phyloP scores from a whole-genome alignment of 176 grass and related monocot species.

The Cenchrus purpureus region DNA sequence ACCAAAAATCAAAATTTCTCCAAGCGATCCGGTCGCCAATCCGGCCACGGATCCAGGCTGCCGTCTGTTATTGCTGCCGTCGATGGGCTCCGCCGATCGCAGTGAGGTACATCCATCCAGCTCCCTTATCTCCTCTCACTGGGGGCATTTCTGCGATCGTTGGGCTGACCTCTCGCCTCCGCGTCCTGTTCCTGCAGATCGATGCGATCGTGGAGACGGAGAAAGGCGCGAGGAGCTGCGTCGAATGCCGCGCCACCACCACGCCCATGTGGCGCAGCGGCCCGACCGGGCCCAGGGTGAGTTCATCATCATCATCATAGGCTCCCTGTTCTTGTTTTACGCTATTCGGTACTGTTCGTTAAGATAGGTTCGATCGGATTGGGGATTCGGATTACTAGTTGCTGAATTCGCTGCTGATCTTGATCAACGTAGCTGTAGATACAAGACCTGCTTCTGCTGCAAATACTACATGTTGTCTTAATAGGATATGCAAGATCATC shows the following conservation, averaged over 20 bases:
- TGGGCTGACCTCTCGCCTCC: background rate
- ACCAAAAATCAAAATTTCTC: background rate
- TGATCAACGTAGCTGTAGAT: background rate
- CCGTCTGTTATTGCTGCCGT: background rate
- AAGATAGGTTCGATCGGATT: background rate
- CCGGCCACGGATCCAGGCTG: background rate
- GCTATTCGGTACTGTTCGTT: background rate
- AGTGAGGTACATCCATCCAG: conserved; percentile 41
- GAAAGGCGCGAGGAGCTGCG: conserved; percentile 62
- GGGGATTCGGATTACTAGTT: background rate
- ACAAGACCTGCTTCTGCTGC: background rate
- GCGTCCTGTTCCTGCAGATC: conserved; percentile 5
- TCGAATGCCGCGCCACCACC: conserved; percentile 73
- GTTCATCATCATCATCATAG: conserved; percentile 11
- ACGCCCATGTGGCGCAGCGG: conserved; percentile 84
- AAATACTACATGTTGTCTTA: background rate
- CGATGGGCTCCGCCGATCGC: conserved; percentile 62
- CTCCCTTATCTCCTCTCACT: background rate
- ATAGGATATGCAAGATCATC: background rate
- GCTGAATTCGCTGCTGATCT: background rate
- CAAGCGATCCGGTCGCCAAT: background rate
- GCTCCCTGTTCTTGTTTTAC: background rate
- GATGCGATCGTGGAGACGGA: conserved; percentile 34
- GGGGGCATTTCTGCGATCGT: background rate
- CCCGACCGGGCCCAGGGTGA: conserved; percentile 75